Conservation (phyloP, 352 stramenopile genomes). For the Pythium oligandrum region DNA sequence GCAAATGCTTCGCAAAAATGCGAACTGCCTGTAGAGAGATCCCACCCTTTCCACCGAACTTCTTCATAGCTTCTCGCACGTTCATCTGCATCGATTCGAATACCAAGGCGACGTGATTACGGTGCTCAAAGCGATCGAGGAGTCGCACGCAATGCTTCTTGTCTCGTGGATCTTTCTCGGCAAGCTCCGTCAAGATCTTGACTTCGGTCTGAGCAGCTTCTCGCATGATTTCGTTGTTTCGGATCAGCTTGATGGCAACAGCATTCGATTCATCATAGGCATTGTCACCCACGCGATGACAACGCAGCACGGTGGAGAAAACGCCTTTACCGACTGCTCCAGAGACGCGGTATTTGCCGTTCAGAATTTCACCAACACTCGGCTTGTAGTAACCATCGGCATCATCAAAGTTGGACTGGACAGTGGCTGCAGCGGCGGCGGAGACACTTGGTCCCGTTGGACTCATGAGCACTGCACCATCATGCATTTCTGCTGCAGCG, state of each 20-base stretch:
- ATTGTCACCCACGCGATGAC: constrained; percentile 32
- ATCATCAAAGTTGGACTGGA: constrained; percentile 94
- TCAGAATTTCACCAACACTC: constrained; percentile 92
- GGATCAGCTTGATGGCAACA: constrained; percentile 87
- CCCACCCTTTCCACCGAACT: constrained; percentile 80
- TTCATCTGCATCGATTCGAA: constrained; percentile 99
- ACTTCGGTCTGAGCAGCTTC: constrained; percentile 91
- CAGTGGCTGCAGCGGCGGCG: constrained; percentile 26
- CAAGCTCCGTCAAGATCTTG: constrained; percentile 71
- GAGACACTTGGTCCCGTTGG: constrained; percentile 13
- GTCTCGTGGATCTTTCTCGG: constrained; percentile 58
- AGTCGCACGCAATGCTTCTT: constrained; percentile 86
- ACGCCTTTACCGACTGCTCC: constrained; percentile 95
- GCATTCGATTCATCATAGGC: constrained; percentile 9
- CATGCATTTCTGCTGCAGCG: constrained; percentile 61
- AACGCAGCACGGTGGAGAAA: constrained; percentile 98
- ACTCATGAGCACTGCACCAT: constrained; percentile 18
- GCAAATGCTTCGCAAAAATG: constrained; percentile 76
- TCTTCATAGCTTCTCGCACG: constrained; percentile 89
- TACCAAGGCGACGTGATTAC: constrained; percentile 95
- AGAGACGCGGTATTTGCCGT: constrained; percentile 91
- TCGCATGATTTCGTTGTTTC: constrained; percentile 98
- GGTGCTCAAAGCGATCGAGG: constrained; percentile 86
- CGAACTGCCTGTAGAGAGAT: constrained; percentile 84
- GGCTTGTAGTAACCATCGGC: constrained; percentile 97